A percentile compares a stretch with the other conserved stretches of the same genome.
Conservation (phyloP, 2,329 filamentous ascomycete species). For the Microdochium paspali region DNA sequence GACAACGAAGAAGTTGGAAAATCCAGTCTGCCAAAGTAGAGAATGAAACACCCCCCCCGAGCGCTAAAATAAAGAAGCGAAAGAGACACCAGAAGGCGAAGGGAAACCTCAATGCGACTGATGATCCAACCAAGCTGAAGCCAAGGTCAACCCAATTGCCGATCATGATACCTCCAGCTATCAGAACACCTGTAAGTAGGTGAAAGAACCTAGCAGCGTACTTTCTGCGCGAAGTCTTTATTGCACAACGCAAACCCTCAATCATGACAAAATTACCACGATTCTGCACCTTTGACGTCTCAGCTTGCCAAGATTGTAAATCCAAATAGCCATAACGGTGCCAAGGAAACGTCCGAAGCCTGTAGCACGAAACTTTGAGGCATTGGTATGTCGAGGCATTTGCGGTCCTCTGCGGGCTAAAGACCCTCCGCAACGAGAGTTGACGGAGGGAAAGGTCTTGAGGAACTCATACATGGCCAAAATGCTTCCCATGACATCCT, state of each 20-base stretch:
- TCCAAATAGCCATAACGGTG: not conserved
- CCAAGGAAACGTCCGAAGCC: not conserved
- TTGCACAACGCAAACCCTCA: not conserved
- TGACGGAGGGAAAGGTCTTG: not conserved
- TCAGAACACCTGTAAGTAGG: not conserved
- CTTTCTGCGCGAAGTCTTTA: too few relatives aligned
- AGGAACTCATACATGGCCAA: not conserved
- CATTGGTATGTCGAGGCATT: too few relatives aligned
- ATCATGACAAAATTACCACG: constrained; percentile 14
- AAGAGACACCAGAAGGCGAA: not conserved
- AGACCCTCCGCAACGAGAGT: not conserved
- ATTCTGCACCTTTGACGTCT: constrained; percentile 10
- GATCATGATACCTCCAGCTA: not conserved
- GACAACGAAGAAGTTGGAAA: constrained; percentile 56
- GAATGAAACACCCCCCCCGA: constrained; percentile 23
- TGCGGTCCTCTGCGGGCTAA: too few relatives aligned
- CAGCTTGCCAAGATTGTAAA: constrained; percentile 9
- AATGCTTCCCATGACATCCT: not conserved
- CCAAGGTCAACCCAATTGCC: not conserved
- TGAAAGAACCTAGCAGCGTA: too few relatives aligned
- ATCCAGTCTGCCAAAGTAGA: constrained; percentile 53
- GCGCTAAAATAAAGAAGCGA: not conserved
- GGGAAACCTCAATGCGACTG: not conserved
- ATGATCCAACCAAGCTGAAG: not conserved
- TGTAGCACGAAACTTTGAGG: not conserved